Evolutionary conservation across 179 eudicot genomes (phyloP), one percentile per base, ranked within the genome.

Genomic region (Corrigiola litoralis): DNA sequence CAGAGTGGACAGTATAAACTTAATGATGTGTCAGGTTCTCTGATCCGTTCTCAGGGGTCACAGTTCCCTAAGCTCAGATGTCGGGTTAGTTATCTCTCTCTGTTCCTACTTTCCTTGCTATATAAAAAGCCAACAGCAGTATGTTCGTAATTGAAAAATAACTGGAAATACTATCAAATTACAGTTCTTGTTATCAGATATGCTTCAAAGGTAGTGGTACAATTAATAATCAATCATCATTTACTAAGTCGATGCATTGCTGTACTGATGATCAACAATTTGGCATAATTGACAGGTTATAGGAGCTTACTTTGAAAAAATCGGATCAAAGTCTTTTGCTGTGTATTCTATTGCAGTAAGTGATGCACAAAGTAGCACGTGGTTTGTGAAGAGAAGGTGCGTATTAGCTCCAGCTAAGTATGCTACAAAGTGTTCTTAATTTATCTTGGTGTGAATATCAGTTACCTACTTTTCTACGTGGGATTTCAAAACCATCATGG

Each of bases 311-410:
- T 94, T 88, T 75, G 97, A 94, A 84, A 86, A 88, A 71, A 76
- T 79, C 64, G 96, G 83, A 20, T 88, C 99, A 69, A 90, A 85
- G 70, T 86, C 99, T 60, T 94, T 94, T 86, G 97, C 99, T 44
- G 97, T 94, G 47, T 91, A 94, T 72, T 83, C 95, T 38, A 82
- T 94, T 73, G 97, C 97, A 41, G 99, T 94, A 66, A 85, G 85
- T 53, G 97, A 88, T 72, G 85, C 82, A 27, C 85, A 86, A 65
- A 82, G 68, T 52, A 84, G 71, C 61, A 84, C 92, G 63, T 88
- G 96, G 99, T 88, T 90, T 85, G 99, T 94, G 63, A 94, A 90
- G 74, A 84, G 99, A 79, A 94, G 99, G 99, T 94, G 58, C 50
- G 51, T 63, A 32, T 62, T 49, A 53, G n/a, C 54, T 63, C 57